Conservation (phyloP, 306 rosid species). For the Casuarina glauca region DNA sequence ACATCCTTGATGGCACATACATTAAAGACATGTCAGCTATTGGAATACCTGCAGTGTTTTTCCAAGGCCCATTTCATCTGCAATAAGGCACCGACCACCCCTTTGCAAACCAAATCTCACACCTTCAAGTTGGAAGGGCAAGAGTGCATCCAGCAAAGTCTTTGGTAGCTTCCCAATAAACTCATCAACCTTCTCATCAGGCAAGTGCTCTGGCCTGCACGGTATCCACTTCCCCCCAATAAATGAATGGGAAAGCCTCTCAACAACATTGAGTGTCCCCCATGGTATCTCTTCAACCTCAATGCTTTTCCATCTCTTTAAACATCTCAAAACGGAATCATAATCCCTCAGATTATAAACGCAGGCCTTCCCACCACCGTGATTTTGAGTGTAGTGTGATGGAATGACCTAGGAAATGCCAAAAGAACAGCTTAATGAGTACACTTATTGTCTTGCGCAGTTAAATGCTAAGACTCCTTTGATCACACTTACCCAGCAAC, state of each 20-base stretch:
- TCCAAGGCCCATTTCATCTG: slow-evolving; percentile 97
- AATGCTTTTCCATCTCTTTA: slow-evolving; percentile 50
- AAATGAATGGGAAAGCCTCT: slow-evolving; percentile 61
- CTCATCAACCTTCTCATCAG: slow-evolving; percentile 67
- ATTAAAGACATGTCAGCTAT: slow-evolving; percentile 5
- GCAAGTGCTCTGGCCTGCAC: slow-evolving; percentile 69
- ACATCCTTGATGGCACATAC: not conserved
- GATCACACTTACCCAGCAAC: not conserved
- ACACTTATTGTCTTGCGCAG: not conserved
- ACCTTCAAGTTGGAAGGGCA: slow-evolving; percentile 90
- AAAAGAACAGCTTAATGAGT: not conserved
- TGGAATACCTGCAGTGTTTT: slow-evolving; percentile 84
- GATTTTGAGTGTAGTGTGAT: slow-evolving; percentile 78
- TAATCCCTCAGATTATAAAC: slow-evolving; percentile 68
- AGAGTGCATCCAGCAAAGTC: slow-evolving; percentile 44
- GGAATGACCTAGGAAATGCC: slow-evolving; percentile 50
- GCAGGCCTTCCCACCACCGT: slow-evolving; percentile 57
- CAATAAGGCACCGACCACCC: slow-evolving; percentile 94
- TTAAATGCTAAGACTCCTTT: not conserved
- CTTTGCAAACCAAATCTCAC: slow-evolving; percentile 72
- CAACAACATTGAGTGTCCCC: slow-evolving; percentile 69
- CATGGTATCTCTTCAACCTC: slow-evolving; percentile 83
- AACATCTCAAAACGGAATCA: slow-evolving; percentile 44
- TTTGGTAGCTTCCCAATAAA: slow-evolving; percentile 62
- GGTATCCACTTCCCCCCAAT: slow-evolving; percentile 59